phyloP scores from a whole-genome alignment of 257 asterid species.

The Osmanthus fragrans region DNA sequence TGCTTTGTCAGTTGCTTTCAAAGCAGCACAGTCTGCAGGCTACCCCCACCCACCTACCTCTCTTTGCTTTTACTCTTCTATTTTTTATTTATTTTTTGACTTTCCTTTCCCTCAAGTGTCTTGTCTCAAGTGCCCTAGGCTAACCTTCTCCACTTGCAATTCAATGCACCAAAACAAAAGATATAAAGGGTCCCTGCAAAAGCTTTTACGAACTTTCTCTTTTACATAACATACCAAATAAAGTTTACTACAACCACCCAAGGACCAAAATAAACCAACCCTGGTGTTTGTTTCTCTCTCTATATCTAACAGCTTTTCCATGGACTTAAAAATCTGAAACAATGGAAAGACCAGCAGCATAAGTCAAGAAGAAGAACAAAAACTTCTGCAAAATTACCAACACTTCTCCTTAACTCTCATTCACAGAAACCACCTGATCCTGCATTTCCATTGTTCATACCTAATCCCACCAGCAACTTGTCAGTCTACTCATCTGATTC shows the following conservation, averaged over 20 bases:
- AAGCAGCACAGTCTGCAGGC: conserved; percentile 43
- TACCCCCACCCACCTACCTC: conserved; percentile 9
- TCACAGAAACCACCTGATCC: conserved; percentile 14
- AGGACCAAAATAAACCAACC: background rate
- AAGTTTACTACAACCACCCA: conserved; percentile 9
- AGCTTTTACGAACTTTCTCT: conserved; percentile 12
- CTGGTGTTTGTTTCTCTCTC: background rate
- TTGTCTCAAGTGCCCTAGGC: conserved; percentile 46
- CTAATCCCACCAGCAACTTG: conserved; percentile 59
- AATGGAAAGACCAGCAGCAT: conserved; percentile 59
- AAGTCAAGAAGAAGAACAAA: conserved; percentile 34
- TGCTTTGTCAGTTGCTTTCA: conserved; percentile 44
- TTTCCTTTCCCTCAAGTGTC: conserved; percentile 43
- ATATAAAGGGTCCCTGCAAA: conserved; percentile 20
- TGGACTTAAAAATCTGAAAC: conserved; percentile 79
- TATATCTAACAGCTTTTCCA: conserved; percentile 14
- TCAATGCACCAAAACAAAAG: background rate
- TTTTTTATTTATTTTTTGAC: background rate
- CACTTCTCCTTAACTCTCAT: conserved; percentile 40
- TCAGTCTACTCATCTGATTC: conserved; percentile 59
- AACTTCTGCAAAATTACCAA: conserved; percentile 58
- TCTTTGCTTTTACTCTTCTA: background rate
- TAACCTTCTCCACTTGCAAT: background rate
- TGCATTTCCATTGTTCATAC: conserved; percentile 63
- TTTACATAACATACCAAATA: conserved; percentile 18